Percentiles rank a stretch among this genome's conserved stretches.
Conservation (phyloP, 805 yeast genomes). For the Yarrowia hollandica region DNA sequence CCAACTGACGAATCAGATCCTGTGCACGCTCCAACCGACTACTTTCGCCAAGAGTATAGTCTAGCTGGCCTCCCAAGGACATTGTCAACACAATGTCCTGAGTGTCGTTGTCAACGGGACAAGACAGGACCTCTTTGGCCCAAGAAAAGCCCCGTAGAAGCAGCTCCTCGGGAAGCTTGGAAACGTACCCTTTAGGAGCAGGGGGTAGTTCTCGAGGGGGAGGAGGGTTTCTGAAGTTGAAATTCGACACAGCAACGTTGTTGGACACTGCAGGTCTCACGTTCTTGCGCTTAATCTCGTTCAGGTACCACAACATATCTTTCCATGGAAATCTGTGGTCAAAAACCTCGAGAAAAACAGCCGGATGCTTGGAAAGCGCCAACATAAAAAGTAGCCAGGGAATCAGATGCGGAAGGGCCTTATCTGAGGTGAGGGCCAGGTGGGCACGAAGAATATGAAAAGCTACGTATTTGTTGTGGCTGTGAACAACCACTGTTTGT, state of each 20-base stretch:
- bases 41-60: slow-evolving; percentile 14
- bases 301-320: slow-evolving; percentile 19
- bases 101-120: slow-evolving; percentile 10
- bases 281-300: background rate
- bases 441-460: slow-evolving; percentile 26
- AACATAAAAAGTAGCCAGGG: slow-evolving; percentile 19
- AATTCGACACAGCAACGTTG: background rate
- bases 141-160: slow-evolving; percentile 16
- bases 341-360: background rate
- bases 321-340: slow-evolving; percentile 27
- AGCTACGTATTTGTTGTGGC: slow-evolving; percentile 20
- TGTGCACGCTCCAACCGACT: slow-evolving; percentile 10
- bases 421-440: slow-evolving; percentile 15
- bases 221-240: background rate
- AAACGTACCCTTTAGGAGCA: background rate
- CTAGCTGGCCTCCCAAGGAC: slow-evolving; percentile 15
- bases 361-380: slow-evolving; percentile 7
- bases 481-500: background rate
- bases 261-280: background rate
- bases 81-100: slow-evolving; percentile 12
- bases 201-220: slow-evolving; percentile 1
- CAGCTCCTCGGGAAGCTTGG: slow-evolving; percentile 22
- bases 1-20: background rate
- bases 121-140: slow-evolving; percentile 1
- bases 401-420: slow-evolving; percentile 15